A percentile compares a stretch with the other conserved stretches of the same genome.
These are phyloP conservation scores for Phytophthora ramorum DNA, from an alignment of 352 stramenopile genomes.

Conservation along the genomic window DNA sequence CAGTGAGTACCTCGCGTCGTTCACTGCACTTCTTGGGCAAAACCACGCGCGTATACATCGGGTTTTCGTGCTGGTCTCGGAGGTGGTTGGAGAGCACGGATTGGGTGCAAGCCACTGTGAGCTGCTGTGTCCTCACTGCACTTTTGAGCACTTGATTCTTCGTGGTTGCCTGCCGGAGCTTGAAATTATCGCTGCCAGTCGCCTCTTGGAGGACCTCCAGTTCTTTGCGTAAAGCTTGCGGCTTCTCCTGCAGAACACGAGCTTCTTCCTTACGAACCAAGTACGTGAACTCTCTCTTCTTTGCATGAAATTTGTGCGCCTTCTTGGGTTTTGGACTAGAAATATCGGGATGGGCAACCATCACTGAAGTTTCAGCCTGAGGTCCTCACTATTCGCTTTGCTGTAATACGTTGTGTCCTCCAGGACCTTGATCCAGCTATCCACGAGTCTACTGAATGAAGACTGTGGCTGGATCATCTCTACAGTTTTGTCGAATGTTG, in stretches of 20 bases:
- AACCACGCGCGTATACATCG: conserved; percentile 18
- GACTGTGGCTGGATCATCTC: not conserved
- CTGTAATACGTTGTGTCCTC: not conserved
- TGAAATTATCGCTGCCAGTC: not conserved
- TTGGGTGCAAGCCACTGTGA: conserved; percentile 12
- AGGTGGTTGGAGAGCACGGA: conserved; percentile 18
- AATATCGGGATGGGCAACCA: not conserved
- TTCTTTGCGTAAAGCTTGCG: not conserved
- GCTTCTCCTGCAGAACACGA: not conserved
- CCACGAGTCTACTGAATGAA: not conserved
- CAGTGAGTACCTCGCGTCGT: conserved; percentile 31
- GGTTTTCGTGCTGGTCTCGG: conserved; percentile 7
- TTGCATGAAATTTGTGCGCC: not conserved
- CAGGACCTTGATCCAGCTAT: not conserved
- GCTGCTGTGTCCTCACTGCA: conserved; percentile 6
- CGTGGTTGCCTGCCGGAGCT: conserved; percentile 1
- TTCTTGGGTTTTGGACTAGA: not conserved
- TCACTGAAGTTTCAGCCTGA: not conserved
- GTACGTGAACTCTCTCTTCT: conserved; percentile 11
- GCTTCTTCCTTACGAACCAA: conserved; percentile 10
- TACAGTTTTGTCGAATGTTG: not conserved
- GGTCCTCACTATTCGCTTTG: not conserved
- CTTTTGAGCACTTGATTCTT: conserved; percentile 4
- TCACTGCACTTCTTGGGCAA: conserved; percentile 18
- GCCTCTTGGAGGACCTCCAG: not conserved